Evolutionary conservation across 768 basidiomycete species (phyloP), one percentile per base, ranked within the genome.

Genomic region (Lentinula guzmanii): DNA sequence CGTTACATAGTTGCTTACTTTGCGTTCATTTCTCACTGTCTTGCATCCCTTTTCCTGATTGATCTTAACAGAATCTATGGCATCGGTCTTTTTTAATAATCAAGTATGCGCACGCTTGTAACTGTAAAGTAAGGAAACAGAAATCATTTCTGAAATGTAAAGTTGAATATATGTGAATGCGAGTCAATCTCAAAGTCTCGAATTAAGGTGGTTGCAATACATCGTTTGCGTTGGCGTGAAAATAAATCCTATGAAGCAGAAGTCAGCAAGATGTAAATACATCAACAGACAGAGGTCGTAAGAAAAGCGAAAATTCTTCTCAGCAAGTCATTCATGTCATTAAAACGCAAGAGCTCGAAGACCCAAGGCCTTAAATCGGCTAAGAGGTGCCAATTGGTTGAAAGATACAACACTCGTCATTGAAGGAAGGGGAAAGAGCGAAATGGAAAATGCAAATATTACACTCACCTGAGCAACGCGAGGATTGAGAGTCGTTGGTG

Each of bases 371-470:
- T 72, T 84, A 86, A 71, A 82, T 28, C 28, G 28, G 28, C 90
- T 91, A 91, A 91, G 90, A 92, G 90, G 90, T 91, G 89, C 90
- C 90, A 92, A 84, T 59, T 48, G 84, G 87, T 78, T 80, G 28
- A 28, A 28, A 28, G 13, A 48, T 79, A 83, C 89, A 90, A 91
- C 89, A 82, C 90, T 92, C 90, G 82, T 92, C 90, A 84, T 81
- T 67, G 78, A 76, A 75, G 68, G 2, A 48, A 8, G 10, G n/a
- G 11, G 7, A 28, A 61, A 43, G 54, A 31, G 60, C 28, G 63
- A 69, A 54, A 66, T 63, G 43, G 64, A 56, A 33, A 24, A 28
- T 28, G 48, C 63, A 43, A 59, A 43, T 18, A 2, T 16, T 6
- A 45, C 28, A 45, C 43, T 45, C n/a, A 45, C 43, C 2, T 3